phyloP scores from a whole-genome alignment of 768 basidiomycete genomes.

The Leccinum ochraceum region DNA sequence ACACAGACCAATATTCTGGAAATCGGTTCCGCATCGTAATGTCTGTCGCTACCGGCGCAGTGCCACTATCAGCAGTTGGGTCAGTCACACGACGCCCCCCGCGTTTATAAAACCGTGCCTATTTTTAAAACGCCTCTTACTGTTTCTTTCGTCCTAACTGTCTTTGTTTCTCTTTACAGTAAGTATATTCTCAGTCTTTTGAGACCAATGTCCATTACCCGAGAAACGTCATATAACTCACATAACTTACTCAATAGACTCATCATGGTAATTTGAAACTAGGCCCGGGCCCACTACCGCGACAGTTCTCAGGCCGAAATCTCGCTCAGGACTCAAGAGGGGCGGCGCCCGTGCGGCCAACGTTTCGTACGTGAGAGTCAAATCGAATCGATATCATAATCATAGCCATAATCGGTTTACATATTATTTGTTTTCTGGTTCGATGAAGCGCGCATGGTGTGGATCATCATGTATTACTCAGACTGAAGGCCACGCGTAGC shows the following conservation, averaged over 20 bases:
- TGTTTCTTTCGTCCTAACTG: neutral
- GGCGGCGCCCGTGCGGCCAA: neutral
- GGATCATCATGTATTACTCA: neutral
- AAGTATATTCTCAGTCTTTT: neutral
- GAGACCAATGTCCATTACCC: neutral
- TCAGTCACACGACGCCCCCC: neutral
- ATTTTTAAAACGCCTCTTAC: neutral
- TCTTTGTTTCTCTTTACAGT: neutral
- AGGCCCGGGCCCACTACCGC: neutral
- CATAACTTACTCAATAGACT: neutral
- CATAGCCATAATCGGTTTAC: neutral
- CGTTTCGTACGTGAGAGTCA: neutral
- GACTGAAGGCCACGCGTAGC: neutral
- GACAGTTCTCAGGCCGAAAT: neutral
- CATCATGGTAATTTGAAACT: neutral
- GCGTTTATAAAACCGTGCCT: neutral
- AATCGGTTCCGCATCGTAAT: neutral
- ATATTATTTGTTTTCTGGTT: neutral
- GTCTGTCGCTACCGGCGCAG: neutral
- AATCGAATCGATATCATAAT: neutral
- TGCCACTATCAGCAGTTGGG: neutral
- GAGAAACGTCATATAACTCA: neutral
- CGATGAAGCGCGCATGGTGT: neutral
- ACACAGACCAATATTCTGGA: neutral
- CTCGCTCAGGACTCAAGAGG: neutral